Conservation (phyloP, 805 yeast genomes). For the Cyberlindnera misumaiensis region DNA sequence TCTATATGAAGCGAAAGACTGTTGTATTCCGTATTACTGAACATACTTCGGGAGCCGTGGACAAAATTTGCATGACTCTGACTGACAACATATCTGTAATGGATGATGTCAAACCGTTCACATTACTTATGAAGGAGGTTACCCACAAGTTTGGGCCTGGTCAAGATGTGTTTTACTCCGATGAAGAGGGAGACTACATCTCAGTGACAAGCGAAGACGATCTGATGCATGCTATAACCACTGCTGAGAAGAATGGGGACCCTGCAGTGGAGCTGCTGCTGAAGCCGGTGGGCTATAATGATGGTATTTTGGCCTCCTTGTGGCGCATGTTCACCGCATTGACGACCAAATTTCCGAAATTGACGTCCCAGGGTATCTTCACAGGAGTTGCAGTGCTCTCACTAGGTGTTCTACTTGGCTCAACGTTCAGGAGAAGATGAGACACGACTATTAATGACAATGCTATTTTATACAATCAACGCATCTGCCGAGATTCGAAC, state of each 20-base stretch:
- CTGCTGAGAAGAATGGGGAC: slow-evolving; percentile 7
- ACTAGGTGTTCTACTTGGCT: slow-evolving; percentile 19
- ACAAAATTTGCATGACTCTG: slow-evolving; percentile 21
- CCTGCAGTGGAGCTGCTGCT: slow-evolving; percentile 13
- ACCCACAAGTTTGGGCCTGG: slow-evolving; percentile 15
- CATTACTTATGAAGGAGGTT: slow-evolving; percentile 20
- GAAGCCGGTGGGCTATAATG: slow-evolving; percentile 1
- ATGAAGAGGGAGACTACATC: slow-evolving; percentile 32
- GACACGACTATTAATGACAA: background rate
- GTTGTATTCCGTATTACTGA: slow-evolving; percentile 18
- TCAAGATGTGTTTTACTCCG: slow-evolving; percentile 30
- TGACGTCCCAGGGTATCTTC: slow-evolving; percentile 1
- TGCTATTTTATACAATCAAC: background rate
- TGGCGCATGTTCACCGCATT: slow-evolving; percentile 5
- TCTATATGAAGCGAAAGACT: slow-evolving; percentile 15
- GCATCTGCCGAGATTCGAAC: background rate
- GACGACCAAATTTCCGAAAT: background rate
- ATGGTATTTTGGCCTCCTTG: slow-evolving; percentile 1
- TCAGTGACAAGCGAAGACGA: slow-evolving; percentile 29
- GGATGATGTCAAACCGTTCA: slow-evolving; percentile 18
- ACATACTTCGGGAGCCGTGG: slow-evolving; percentile 8
- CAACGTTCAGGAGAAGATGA: background rate
- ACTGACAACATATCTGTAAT: slow-evolving; percentile 14
- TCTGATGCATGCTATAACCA: slow-evolving; percentile 23
- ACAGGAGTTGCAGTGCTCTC: slow-evolving; percentile 17